phyloP scores from a whole-genome alignment of 2,329 filamentous ascomycete species.

The Penicillium sp. region DNA sequence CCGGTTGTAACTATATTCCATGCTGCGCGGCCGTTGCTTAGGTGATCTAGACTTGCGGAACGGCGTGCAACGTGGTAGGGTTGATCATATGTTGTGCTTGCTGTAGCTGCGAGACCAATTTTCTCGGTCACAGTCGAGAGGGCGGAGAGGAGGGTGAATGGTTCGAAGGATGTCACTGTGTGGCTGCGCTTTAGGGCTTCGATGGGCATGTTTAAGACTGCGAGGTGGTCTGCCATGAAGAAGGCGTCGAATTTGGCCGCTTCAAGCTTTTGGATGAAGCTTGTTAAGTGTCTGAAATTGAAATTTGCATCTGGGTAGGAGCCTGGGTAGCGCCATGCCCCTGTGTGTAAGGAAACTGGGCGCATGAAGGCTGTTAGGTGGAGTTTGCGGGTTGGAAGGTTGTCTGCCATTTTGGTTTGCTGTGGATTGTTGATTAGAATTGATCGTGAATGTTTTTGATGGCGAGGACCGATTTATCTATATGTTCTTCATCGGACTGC shows the following conservation, averaged over 20 bases:
- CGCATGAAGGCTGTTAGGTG: conserved; percentile 63
- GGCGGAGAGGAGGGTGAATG: conserved; percentile 54
- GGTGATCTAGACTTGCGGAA: conserved; percentile 54
- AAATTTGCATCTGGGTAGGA: conserved; percentile 60
- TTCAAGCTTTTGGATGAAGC: conserved; percentile 56
- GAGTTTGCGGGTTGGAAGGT: conserved; percentile 31
- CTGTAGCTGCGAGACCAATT: conserved; percentile 55
- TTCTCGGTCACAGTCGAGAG: conserved; percentile 50
- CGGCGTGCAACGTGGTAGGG: conserved; percentile 56
- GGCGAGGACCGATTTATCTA: not conserved
- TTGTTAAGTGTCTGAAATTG: conserved; percentile 55
- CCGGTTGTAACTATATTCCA: conserved; percentile 59
- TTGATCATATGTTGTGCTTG: conserved; percentile 55
- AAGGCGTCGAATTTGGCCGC: conserved; percentile 58
- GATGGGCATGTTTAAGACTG: conserved; percentile 57
- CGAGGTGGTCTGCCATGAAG: conserved; percentile 59
- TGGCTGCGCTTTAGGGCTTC: conserved; percentile 60
- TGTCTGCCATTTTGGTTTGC: conserved; percentile 17
- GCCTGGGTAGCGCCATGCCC: conserved; percentile 59
- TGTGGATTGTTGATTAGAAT: not conserved
- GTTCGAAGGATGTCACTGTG: conserved; percentile 60
- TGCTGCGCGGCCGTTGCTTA: conserved; percentile 51
- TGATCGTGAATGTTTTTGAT: not conserved
- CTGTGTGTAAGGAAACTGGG: conserved; percentile 57
- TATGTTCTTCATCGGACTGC: not conserved